Percentiles rank a stretch among this genome's conserved stretches.
These are phyloP conservation scores for Crithidia thermophila DNA, from an alignment of 208 protist genomes.

Conservation along the genomic window DNA sequence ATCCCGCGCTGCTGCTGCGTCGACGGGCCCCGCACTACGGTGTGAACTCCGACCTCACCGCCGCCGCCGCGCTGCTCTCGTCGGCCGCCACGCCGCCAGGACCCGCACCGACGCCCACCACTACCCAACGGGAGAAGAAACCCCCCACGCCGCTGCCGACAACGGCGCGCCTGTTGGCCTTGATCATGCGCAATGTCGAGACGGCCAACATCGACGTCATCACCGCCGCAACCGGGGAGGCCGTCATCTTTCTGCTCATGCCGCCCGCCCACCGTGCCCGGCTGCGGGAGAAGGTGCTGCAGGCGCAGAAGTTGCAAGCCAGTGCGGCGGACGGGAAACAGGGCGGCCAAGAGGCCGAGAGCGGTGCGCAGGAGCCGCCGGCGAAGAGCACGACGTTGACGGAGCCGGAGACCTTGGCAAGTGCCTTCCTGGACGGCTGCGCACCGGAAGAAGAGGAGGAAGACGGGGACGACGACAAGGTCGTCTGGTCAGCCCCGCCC, in stretches of 20 bases:
- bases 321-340: neutral
- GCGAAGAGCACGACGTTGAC: neutral
- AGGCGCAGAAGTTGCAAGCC: neutral
- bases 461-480: conserved; percentile 22
- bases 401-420: neutral
- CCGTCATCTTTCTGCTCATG: conserved; percentile 19
- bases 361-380: neutral
- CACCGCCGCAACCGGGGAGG: conserved; percentile 5
- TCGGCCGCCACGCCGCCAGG: neutral
- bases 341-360: neutral
- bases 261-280: conserved; percentile 12
- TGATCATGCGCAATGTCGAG: conserved; percentile 22
- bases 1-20: conserved; percentile 3
- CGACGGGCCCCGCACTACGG: neutral
- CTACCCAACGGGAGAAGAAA: neutral
- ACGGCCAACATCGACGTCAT: conserved; percentile 15
- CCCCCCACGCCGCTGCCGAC: conserved; percentile 1
- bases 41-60: conserved; percentile 15
- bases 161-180: conserved; percentile 14
- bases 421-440: conserved; percentile 3
- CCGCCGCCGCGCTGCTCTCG: neutral
- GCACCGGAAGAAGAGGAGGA: conserved; percentile 12
- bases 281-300: conserved; percentile 11
- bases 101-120: neutral
- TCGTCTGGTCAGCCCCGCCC: conserved; percentile 31